Evolutionary conservation across 148 eudicot species (phyloP).

Genomic region (Rhododendron molle): DNA sequence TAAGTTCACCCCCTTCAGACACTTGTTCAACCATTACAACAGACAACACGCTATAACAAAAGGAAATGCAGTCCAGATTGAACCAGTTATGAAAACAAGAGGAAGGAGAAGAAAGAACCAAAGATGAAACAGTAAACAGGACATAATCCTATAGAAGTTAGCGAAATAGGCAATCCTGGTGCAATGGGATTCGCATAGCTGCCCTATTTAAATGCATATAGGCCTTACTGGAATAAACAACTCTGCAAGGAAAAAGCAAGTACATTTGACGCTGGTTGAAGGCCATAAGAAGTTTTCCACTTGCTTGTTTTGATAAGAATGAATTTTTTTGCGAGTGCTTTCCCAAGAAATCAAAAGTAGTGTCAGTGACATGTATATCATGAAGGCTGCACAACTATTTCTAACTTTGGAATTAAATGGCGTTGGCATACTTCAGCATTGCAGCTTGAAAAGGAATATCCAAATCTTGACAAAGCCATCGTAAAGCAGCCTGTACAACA

Average conservation of each 20-base stretch:
- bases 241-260: not conserved
- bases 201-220: slow-evolving; percentile 5
- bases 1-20: not conserved
- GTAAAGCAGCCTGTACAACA: slow-evolving; percentile 57
- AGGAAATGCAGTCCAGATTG: not conserved
- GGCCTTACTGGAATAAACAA: not conserved
- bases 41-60: not conserved
- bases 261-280: not conserved
- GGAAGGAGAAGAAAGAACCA: not conserved
- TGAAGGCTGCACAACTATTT: not conserved
- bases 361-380: not conserved
- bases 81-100: not conserved
- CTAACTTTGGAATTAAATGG: not conserved
- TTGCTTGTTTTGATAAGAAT: not conserved
- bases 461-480: slow-evolving; percentile 79
- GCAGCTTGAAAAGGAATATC: slow-evolving; percentile 77
- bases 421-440: slow-evolving; percentile 72
- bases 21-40: not conserved
- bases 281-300: not conserved
- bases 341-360: not conserved
- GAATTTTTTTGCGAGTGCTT: not conserved
- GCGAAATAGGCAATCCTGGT: not conserved
- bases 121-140: not conserved
- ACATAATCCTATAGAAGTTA: not conserved
- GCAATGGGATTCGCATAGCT: not conserved